phyloP scores from a whole-genome alignment of 169 alveolate genomes.

The Cystoisospora suis region DNA sequence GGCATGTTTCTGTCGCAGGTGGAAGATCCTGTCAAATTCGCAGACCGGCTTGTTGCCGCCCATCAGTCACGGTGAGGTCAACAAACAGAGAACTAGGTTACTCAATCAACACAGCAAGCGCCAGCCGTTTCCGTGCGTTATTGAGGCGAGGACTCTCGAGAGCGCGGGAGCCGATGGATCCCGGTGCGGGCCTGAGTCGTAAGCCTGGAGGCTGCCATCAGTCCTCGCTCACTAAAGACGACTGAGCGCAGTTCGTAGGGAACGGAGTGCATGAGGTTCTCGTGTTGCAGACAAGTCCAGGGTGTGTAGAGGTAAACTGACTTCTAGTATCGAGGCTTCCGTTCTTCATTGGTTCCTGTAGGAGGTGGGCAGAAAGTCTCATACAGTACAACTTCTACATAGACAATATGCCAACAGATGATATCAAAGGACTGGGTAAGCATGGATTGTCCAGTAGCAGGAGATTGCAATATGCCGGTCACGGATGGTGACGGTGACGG shows the following conservation, averaged over 20 bases:
- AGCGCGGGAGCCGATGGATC: too few relatives aligned
- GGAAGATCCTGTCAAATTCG: constrained; percentile 66
- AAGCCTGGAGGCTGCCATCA: too few relatives aligned
- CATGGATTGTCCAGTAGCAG: not conserved
- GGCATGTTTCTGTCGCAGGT: constrained; percentile 41
- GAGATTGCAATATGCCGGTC: not conserved
- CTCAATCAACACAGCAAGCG: too few relatives aligned
- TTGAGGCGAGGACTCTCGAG: too few relatives aligned
- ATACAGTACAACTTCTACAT: constrained; percentile 88
- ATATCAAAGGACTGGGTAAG: constrained; percentile 83
- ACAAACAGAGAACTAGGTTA: too few relatives aligned
- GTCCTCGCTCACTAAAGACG: too few relatives aligned
- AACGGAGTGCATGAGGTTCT: not conserved
- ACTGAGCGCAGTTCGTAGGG: too few relatives aligned
- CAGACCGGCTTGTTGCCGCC: constrained; percentile 57
- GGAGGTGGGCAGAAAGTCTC: constrained; percentile 88
- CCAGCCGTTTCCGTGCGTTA: too few relatives aligned
- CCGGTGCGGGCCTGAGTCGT: too few relatives aligned
- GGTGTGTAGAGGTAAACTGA: too few relatives aligned
- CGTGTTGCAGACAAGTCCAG: not conserved
- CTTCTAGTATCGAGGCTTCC: not conserved
- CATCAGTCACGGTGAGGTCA: constrained; percentile 58
- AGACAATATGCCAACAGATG: constrained; percentile 90
- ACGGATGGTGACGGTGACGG: too few relatives aligned
- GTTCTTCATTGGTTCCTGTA: not conserved